Percentiles rank a stretch among this genome's conserved stretches.
phyloP scores from a whole-genome alignment of 2,329 filamentous ascomycete genomes.

The Penicillium psychrosexuale region DNA sequence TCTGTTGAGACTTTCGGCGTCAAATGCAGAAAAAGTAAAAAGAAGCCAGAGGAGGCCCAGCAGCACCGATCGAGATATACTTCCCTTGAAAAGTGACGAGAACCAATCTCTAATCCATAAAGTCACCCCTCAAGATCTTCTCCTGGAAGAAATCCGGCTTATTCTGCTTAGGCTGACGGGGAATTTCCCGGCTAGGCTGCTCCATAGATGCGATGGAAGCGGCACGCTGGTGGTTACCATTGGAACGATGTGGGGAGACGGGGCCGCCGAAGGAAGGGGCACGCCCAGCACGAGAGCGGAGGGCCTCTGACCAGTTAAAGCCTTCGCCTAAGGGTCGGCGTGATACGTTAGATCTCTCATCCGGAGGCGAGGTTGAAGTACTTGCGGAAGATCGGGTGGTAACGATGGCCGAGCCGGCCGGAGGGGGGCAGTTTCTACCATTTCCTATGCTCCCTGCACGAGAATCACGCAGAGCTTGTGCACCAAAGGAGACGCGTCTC shows the following conservation, averaged over 20 bases:
- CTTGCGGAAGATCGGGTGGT: slow-evolving; percentile 33
- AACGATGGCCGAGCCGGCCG: slow-evolving; percentile 21
- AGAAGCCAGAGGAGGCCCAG: background rate
- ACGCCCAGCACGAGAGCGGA: slow-evolving; percentile 87
- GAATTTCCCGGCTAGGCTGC: slow-evolving; percentile 48
- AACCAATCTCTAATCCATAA: slow-evolving; percentile 70
- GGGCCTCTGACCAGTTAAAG: slow-evolving; percentile 96
- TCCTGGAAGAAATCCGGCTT: slow-evolving; percentile 96
- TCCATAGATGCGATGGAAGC: slow-evolving; percentile 55
- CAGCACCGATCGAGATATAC: background rate
- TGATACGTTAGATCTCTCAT: slow-evolving; percentile 45
- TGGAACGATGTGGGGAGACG: slow-evolving; percentile 44
- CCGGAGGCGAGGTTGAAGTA: slow-evolving; percentile 35
- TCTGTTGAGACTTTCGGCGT: background rate
- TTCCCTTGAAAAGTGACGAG: background rate
- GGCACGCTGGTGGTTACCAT: slow-evolving; percentile 41
- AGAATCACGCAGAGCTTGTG: slow-evolving; percentile 70
- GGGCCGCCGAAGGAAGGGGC: slow-evolving; percentile 48
- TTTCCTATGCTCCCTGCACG: slow-evolving; percentile 61
- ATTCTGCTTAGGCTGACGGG: slow-evolving; percentile 49
- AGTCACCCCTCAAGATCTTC: slow-evolving; percentile 94
- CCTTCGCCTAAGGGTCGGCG: slow-evolving; percentile 68
- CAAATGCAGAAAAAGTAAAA: background rate
- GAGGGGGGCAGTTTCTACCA: slow-evolving; percentile 54
- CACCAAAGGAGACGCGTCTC: slow-evolving; percentile 86